Evolutionary conservation across 2,329 filamentous ascomycete genomes (phyloP), one percentile per base, ranked within the genome.

Genomic region (Ophiocordyceps robertsii): DNA sequence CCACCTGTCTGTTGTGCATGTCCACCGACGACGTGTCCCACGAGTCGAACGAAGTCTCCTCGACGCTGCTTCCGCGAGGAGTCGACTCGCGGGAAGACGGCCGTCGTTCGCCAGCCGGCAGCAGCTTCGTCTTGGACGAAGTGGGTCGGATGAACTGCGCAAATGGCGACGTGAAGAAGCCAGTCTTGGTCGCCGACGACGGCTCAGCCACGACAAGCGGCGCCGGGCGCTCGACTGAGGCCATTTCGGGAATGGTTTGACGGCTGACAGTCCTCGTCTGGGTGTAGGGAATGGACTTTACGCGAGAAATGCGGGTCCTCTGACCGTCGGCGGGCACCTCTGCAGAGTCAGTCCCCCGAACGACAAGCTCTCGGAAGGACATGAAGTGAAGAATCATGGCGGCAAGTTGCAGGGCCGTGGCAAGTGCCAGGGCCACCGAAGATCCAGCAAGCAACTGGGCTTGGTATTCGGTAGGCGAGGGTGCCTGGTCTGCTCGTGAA

Each of bases 21-120:
- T 82, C 80, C 2, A 85, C 77, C 1, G 69, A 67, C 0, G 80
- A 83, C 0, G 80, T 84, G 53, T 87, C 82, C 83, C 83, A 87
- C 3, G 73, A 78, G 51, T 86, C 82, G 52, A 87, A 86, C 2
- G 75, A 74, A 46, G 39, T 35, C 21, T 83, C 79, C n/a, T 74
- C 72, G 13, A 56, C 52, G 31, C 61, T 62, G 32, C 59, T 59
- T 14, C 56, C 56, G 38, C 61, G 57, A 8, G 54, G 46, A 35
- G 53, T 57, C 0, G 71, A 72, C 6, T 74, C 70, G 10, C 72
- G 55, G 1, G 76, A 79, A 7, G 61, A 50, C 3, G 67, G 57
- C 19, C 72, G 64, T 21, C 62, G 61, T 44, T 57, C 62, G 6
- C 56, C 62, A 6, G 54, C 50, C 13, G 67, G 61, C 2, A 81